phyloP scores from a whole-genome alignment of 257 asterid species.

The Solanum pinnatisectum region DNA sequence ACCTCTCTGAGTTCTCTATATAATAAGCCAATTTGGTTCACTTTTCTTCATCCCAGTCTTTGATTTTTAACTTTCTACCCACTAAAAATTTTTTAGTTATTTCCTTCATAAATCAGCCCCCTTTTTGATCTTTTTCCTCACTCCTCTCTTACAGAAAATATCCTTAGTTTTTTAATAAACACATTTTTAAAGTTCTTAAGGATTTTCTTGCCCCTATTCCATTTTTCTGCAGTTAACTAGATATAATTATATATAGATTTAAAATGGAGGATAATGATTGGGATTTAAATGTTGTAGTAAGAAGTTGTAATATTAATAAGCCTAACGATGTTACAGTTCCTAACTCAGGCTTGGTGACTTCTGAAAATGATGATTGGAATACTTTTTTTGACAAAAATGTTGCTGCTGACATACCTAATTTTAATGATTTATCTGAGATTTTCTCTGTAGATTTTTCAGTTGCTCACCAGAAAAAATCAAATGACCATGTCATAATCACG shows the following conservation, averaged over 20 bases:
- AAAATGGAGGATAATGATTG: slow-evolving; percentile 44
- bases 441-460: not conserved
- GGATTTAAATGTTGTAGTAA: slow-evolving; percentile 68
- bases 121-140: not conserved
- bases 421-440: no score
- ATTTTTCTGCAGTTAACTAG: not conserved
- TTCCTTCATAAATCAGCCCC: not conserved
- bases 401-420: no score
- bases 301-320: slow-evolving; percentile 21
- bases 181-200: not conserved
- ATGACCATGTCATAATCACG: not conserved
- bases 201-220: not conserved
- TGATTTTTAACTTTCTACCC: not conserved
- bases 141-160: not conserved
- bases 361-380: no score
- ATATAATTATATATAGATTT: not conserved
- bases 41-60: not conserved
- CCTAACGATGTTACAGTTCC: no score
- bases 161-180: not conserved
- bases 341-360: no score
- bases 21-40: not conserved
- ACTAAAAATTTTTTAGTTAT: not conserved
- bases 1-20: no score
- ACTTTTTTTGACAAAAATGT: no score
- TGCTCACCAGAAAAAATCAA: not conserved